Evolutionary conservation across 2,329 filamentous ascomycete species (phyloP).

Genomic region (Fusarium irregulare): DNA sequence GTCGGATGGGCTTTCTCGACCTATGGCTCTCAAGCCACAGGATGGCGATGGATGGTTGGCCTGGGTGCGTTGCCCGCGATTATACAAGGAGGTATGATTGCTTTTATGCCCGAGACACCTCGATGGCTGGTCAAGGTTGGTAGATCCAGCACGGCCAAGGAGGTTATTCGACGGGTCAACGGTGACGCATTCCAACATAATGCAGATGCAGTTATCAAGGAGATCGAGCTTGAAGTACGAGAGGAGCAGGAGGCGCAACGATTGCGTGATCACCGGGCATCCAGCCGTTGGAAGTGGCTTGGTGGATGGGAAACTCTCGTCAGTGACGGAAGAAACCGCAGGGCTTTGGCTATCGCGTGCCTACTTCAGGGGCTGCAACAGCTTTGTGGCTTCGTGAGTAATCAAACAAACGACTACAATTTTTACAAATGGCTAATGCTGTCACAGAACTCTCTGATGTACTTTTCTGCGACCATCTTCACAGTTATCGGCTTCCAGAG

Average conservation of each 20-base stretch:
- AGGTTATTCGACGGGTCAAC: slow-evolving; percentile 74
- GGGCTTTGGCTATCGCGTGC: slow-evolving; percentile 86
- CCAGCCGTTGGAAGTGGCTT: slow-evolving; percentile 52
- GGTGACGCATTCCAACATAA: slow-evolving; percentile 60
- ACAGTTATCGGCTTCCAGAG: slow-evolving; percentile 79
- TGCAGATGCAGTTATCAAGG: slow-evolving; percentile 70
- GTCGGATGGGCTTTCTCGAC: slow-evolving; percentile 80
- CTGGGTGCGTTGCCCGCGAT: slow-evolving; percentile 81
- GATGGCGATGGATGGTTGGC: slow-evolving; percentile 94
- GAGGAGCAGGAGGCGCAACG: slow-evolving; percentile 70
- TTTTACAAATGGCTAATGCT: slow-evolving; percentile 2
- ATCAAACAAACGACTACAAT: neutral
- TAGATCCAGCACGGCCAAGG: slow-evolving; percentile 68
- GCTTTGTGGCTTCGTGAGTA: slow-evolving; percentile 80
- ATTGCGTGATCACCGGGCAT: slow-evolving; percentile 47
- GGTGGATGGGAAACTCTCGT: slow-evolving; percentile 66
- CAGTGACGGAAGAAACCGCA: slow-evolving; percentile 70
- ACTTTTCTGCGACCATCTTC: slow-evolving; percentile 88
- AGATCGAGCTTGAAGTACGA: slow-evolving; percentile 80
- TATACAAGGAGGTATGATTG: slow-evolving; percentile 75
- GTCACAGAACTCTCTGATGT: slow-evolving; percentile 85
- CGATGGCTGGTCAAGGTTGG: slow-evolving; percentile 84
- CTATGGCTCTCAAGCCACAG: slow-evolving; percentile 62
- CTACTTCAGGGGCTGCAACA: slow-evolving; percentile 90
- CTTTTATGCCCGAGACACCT: slow-evolving; percentile 87